phyloP scores from a whole-genome alignment of 2,329 filamentous ascomycete genomes.

The Magnaporthales sp. region DNA sequence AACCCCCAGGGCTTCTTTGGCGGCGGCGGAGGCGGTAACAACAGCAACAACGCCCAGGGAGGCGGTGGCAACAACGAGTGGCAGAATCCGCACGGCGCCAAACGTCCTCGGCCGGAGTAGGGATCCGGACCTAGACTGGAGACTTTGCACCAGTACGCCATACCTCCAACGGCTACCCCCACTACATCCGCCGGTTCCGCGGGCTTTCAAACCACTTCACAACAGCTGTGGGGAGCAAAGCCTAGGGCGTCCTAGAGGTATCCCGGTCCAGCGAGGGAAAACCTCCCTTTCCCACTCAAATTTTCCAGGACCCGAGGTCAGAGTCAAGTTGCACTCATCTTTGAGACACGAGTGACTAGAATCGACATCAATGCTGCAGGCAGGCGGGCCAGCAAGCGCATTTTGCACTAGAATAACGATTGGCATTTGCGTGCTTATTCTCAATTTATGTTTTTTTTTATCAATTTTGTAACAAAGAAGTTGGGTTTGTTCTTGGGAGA shows the following conservation, averaged over 20 bases:
- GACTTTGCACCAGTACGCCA: not conserved
- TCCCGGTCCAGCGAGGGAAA: not conserved
- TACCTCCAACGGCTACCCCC: not conserved
- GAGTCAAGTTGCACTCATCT: not conserved
- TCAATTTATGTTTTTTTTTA: not conserved
- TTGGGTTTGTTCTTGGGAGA: not conserved
- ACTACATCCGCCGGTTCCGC: not conserved
- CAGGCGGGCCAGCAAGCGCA: not conserved
- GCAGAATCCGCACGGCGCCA: constrained; percentile 76
- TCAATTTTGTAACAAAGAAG: not conserved
- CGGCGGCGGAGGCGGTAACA: constrained; percentile 26
- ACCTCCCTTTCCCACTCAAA: not conserved
- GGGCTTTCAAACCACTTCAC: not conserved
- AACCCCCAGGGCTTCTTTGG: constrained; percentile 64
- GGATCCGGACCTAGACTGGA: not conserved
- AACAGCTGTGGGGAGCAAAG: not conserved
- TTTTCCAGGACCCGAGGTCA: not conserved
- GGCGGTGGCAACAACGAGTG: constrained; percentile 45
- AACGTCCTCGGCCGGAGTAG: constrained; percentile 67
- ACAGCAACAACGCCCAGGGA: constrained; percentile 32
- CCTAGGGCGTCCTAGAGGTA: not conserved
- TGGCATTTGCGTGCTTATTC: not conserved
- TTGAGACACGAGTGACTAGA: not conserved
- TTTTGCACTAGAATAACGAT: not conserved
- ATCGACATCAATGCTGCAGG: not conserved